These are phyloP conservation scores for Rhododendron griersonianum DNA, from an alignment of 148 eudicot genomes.

Conservation along the genomic window DNA sequence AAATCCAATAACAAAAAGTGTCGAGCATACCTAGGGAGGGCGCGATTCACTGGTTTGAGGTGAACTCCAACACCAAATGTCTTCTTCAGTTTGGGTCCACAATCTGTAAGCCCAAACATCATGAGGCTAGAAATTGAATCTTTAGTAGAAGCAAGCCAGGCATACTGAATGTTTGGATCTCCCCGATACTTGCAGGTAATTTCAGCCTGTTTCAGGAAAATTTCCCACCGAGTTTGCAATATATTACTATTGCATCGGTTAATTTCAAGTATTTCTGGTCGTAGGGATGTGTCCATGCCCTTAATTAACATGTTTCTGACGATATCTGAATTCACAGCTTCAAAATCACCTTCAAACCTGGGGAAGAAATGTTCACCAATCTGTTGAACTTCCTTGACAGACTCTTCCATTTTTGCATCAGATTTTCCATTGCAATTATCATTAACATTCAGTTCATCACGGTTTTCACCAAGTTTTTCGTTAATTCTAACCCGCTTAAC, in stretches of 20 bases:
- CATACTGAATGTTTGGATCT: conserved; percentile 30
- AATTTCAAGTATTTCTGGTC: conserved; percentile 16
- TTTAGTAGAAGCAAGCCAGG: conserved; percentile 34
- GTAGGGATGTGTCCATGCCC: conserved; percentile 16
- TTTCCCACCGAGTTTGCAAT: conserved; percentile 26
- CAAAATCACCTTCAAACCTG: conserved; percentile 11
- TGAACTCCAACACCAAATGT: conserved; percentile 33
- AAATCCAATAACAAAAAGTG: neutral
- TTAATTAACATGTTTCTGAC: conserved; percentile 19
- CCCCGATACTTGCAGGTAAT: conserved; percentile 29
- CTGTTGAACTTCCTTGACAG: conserved; percentile 8
- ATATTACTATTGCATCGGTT: conserved; percentile 22
- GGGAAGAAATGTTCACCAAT: conserved; percentile 5
- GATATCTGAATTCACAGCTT: conserved; percentile 16
- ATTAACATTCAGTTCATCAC: conserved; percentile 5
- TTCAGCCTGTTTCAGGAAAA: conserved; percentile 39
- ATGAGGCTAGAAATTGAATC: conserved; percentile 23
- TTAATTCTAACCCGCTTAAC: conserved; percentile 18
- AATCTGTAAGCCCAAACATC: conserved; percentile 29
- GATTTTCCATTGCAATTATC: conserved; percentile 7
- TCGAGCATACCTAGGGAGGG: conserved; percentile 20
- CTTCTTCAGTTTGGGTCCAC: conserved; percentile 12
- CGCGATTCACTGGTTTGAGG: conserved; percentile 25
- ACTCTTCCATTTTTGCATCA: conserved; percentile 9
- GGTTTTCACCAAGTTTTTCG: neutral